These are phyloP conservation scores for Mycena chlorophos DNA, from an alignment of 768 basidiomycete genomes.

Conservation along the genomic window DNA sequence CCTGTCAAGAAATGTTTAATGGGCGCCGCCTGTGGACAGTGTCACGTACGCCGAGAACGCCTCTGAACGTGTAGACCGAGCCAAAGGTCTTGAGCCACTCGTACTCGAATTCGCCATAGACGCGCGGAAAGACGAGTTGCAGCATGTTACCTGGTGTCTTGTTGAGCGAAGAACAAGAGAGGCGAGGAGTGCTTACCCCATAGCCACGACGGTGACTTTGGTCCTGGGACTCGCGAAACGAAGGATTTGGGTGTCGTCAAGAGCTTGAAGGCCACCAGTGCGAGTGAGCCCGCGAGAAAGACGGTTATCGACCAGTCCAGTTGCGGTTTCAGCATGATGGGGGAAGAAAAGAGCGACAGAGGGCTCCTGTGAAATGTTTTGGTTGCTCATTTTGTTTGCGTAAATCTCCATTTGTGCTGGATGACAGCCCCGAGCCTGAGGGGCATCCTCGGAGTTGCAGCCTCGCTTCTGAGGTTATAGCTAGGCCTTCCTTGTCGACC, in stretches of 20 bases:
- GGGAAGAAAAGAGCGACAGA: too few species aligned
- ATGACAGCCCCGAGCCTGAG: too few species aligned
- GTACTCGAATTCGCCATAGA: constrained; percentile 16
- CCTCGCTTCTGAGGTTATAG: too few species aligned
- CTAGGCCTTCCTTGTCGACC: too few species aligned
- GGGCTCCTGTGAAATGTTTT: too few species aligned
- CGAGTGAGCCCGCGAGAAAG: too few species aligned
- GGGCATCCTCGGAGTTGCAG: too few species aligned
- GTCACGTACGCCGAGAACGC: constrained; percentile 12
- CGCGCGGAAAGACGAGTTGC: constrained; percentile 7
- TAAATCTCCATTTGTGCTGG: too few species aligned
- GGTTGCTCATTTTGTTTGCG: too few species aligned
- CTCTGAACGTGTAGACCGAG: constrained; percentile 14
- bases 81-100: constrained; percentile 15
- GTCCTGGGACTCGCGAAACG: constrained; percentile 7
- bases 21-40: not conserved
- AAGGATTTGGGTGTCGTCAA: not conserved
- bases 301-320: too few species aligned
- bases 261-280: too few species aligned
- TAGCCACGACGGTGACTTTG: constrained; percentile 15
- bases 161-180: not conserved
- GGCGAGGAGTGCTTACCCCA: constrained; percentile 4
- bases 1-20: constrained; percentile 1
- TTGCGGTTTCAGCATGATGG: too few species aligned
- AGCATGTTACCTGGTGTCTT: constrained; percentile 15